phyloP scores from a whole-genome alignment of 352 stramenopile genomes.

The Pilasporangium apinafurcum region DNA sequence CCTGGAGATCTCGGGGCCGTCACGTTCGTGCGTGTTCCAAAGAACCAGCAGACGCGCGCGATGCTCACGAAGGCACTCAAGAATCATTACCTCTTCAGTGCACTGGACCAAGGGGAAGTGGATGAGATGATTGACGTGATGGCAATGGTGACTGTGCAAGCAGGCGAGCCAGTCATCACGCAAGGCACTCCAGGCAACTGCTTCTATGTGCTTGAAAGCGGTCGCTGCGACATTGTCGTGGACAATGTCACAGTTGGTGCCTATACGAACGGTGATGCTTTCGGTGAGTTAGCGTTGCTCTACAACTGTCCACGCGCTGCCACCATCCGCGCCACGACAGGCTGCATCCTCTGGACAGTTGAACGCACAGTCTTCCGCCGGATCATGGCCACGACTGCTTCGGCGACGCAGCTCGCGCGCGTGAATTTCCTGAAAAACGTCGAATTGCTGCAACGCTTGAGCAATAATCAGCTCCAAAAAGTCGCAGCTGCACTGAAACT shows the following conservation, averaged over 20 bases:
- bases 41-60: conserved; percentile 60
- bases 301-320: conserved; percentile 95
- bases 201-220: conserved; percentile 93
- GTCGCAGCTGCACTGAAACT: conserved; percentile 81
- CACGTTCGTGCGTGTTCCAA: conserved; percentile 50
- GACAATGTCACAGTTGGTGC: conserved; percentile 69
- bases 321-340: conserved; percentile 85
- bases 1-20: conserved; percentile 43
- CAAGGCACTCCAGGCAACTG: conserved; percentile 85
- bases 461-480: conserved; percentile 76
- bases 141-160: conserved; percentile 63
- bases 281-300: conserved; percentile 96
- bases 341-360: conserved; percentile 90
- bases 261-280: conserved; percentile 80
- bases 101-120: conserved; percentile 63
- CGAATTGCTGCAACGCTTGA: conserved; percentile 87
- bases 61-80: conserved; percentile 82
- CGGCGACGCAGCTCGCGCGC: conserved; percentile 60
- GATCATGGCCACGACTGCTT: conserved; percentile 79
- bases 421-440: conserved; percentile 94
- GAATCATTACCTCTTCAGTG: conserved; percentile 79
- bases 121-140: conserved; percentile 85
- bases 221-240: conserved; percentile 83
- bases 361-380: conserved; percentile 85
- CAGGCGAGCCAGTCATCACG: conserved; percentile 59